These are phyloP conservation scores for Candida maesae DNA, from an alignment of 805 yeast genomes.

Conservation along the genomic window DNA sequence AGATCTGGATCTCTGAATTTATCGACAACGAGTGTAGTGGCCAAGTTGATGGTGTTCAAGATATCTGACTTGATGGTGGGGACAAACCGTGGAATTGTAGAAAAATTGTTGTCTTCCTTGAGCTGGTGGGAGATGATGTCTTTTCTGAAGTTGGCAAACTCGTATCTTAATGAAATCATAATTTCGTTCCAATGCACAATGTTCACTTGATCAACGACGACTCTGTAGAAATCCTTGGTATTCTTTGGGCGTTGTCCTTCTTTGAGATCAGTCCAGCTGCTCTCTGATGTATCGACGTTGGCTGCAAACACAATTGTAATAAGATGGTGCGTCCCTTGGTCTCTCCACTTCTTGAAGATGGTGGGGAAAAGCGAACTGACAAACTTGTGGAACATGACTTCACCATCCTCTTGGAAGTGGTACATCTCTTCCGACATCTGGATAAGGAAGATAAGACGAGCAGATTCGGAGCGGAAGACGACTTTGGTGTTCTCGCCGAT, in stretches of 20 bases:
- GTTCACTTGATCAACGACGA: conserved; percentile 92
- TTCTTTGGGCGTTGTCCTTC: conserved; percentile 70
- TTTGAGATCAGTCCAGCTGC: conserved; percentile 53
- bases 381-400: conserved; percentile 85
- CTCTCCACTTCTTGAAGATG: conserved; percentile 83
- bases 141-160: conserved; percentile 76
- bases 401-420: conserved; percentile 97
- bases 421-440: conserved; percentile 96
- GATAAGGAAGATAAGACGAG: conserved; percentile 74
- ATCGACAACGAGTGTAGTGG: conserved; percentile 70
- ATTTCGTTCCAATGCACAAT: conserved; percentile 87
- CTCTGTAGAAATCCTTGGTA: conserved; percentile 78
- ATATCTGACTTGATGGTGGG: conserved; percentile 90
- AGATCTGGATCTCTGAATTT: conserved; percentile 82
- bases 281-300: conserved; percentile 54
- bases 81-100: conserved; percentile 45
- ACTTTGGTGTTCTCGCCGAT: conserved; percentile 71
- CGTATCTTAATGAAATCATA: conserved; percentile 81
- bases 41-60: conserved; percentile 81
- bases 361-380: conserved; percentile 91
- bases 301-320: conserved; percentile 86
- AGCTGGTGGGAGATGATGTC: conserved; percentile 56
- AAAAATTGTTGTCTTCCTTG: conserved; percentile 24
- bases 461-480: conserved; percentile 88
- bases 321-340: conserved; percentile 82